Evolutionary conservation across 1,139 yeast genomes (phyloP).

Genomic region (Lodderomyces parapsilosis): DNA sequence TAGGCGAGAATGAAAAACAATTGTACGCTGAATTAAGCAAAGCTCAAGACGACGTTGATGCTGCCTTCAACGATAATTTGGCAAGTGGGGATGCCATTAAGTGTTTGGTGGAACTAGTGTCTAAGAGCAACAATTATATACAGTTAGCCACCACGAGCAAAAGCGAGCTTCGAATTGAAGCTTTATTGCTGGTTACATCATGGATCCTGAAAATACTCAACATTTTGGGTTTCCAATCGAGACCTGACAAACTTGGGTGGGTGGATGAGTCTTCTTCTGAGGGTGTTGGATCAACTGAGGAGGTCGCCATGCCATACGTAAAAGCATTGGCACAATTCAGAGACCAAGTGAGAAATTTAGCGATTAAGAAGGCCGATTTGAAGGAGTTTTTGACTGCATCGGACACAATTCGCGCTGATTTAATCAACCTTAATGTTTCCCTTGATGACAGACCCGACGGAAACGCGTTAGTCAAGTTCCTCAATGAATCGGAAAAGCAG

Average conservation of each 20-base stretch:
- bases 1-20: slow-evolving; percentile 51
- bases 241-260: slow-evolving; percentile 83
- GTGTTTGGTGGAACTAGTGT: slow-evolving; percentile 63
- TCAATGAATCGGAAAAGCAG: slow-evolving; percentile 64
- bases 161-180: slow-evolving; percentile 57
- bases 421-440: slow-evolving; percentile 74
- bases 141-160: slow-evolving; percentile 47
- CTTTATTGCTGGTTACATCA: slow-evolving; percentile 57
- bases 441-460: slow-evolving; percentile 86
- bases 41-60: slow-evolving; percentile 65
- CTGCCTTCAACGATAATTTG: slow-evolving; percentile 84
- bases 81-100: slow-evolving; percentile 76
- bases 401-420: slow-evolving; percentile 48
- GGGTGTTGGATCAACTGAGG: slow-evolving; percentile 48
- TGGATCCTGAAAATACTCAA: slow-evolving; percentile 72
- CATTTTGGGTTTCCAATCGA: slow-evolving; percentile 72
- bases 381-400: slow-evolving; percentile 52
- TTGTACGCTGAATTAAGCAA: slow-evolving; percentile 50
- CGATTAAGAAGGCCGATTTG: slow-evolving; percentile 62
- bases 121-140: slow-evolving; percentile 71
- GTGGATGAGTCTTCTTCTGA: slow-evolving; percentile 29
- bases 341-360: slow-evolving; percentile 71
- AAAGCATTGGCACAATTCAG: slow-evolving; percentile 77
- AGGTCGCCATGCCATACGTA: slow-evolving; percentile 73
- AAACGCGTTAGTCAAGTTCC: slow-evolving; percentile 77